Conservation (phyloP, 495 filamentous ascomycete species). For the Bryoglossum gracile region DNA sequence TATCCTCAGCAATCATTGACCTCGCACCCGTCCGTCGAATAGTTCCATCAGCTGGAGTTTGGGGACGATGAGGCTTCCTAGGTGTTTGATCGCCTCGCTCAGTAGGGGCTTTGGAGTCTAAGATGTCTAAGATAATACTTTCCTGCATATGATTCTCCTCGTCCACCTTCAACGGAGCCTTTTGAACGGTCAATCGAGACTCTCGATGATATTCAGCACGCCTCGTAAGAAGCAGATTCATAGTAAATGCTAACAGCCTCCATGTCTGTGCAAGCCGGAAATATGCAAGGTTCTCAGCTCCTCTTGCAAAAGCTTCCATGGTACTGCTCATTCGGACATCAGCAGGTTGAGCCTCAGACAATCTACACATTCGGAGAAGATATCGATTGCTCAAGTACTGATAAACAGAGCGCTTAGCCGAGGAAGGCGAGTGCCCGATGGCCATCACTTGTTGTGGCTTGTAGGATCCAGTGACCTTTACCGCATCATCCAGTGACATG, state of each 20-base stretch:
- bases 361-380: conserved; percentile 34
- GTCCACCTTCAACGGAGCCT: conserved; percentile 1
- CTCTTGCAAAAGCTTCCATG: conserved; percentile 54
- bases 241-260: conserved; percentile 58
- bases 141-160: too few relatives aligned
- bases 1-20: conserved; percentile 42
- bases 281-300: conserved; percentile 51
- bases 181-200: conserved; percentile 29
- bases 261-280: conserved; percentile 67
- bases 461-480: conserved; percentile 47
- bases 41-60: conserved; percentile 15
- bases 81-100: conserved; percentile 31
- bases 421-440: conserved; percentile 51
- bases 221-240: conserved; percentile 50
- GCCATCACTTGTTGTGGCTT: conserved; percentile 54
- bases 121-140: neutral
- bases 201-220: conserved; percentile 51
- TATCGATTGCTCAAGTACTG: conserved; percentile 56
- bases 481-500: conserved; percentile 53
- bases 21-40: conserved; percentile 17
- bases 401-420: conserved; percentile 45
- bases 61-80: conserved; percentile 26
- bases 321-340: conserved; percentile 40
- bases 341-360: conserved; percentile 26
- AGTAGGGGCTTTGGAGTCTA: neutral